Conservation (phyloP, 768 basidiomycete species). For the Lactarius psammicola region DNA sequence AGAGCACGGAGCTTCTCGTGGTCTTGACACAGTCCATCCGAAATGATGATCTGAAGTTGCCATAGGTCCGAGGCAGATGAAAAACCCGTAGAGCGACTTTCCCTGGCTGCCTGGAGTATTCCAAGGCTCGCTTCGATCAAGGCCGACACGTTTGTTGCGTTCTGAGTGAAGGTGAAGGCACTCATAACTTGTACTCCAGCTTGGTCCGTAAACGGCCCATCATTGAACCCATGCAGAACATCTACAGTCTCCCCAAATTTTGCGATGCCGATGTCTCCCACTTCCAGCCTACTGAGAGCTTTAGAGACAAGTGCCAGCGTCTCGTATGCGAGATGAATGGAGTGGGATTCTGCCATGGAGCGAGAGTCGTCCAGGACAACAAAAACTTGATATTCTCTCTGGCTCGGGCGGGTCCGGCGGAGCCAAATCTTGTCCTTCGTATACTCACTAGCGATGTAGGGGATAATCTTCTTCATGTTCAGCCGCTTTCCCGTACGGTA, state of each 20-base stretch:
- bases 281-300: constrained; percentile 87
- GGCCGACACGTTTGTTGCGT: constrained; percentile 80
- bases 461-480: constrained; percentile 98
- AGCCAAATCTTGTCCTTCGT: constrained; percentile 99
- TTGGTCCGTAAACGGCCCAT: constrained; percentile 76
- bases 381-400: constrained; percentile 93
- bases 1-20: constrained; percentile 80
- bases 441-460: constrained; percentile 97
- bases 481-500: constrained; percentile 96
- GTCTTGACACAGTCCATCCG: constrained; percentile 98
- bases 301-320: constrained; percentile 90
- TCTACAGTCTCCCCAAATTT: constrained; percentile 89
- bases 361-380: constrained; percentile 94
- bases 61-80: constrained; percentile 79
- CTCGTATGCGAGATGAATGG: constrained; percentile 90
- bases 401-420: constrained; percentile 87
- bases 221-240: constrained; percentile 82
- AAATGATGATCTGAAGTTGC: constrained; percentile 98
- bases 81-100: constrained; percentile 57
- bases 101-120: constrained; percentile 74
- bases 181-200: constrained; percentile 78
- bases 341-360: constrained; percentile 93
- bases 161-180: constrained; percentile 87
- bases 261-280: constrained; percentile 90
- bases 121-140: constrained; percentile 77